A percentile compares a stretch with the other conserved stretches of the same genome.
Evolutionary conservation across 2,329 filamentous ascomycete genomes (phyloP).

Genomic region (Venturiaceae sp.): DNA sequence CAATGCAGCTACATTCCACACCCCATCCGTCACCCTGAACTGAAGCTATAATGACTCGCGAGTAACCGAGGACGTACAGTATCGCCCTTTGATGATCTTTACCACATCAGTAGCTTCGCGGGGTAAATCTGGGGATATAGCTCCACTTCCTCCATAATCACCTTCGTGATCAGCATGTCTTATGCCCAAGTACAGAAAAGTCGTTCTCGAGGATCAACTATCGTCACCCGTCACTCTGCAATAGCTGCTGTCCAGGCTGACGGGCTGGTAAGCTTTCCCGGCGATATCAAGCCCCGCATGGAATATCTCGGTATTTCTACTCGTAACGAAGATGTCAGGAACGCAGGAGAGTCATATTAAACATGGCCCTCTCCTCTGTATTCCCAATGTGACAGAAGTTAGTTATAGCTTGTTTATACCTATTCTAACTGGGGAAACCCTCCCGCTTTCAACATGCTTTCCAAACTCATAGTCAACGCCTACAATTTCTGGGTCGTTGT

Average conservation of each 20-base stretch:
- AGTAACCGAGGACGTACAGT: background rate
- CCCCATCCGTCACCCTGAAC: no score
- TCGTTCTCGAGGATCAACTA: no score
- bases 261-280: background rate
- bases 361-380: no score
- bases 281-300: background rate
- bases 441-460: no score
- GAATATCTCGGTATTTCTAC: no score
- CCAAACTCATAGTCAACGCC: constrained; percentile 7
- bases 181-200: background rate
- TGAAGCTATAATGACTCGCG: background rate
- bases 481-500: constrained; percentile 10
- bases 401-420: no score
- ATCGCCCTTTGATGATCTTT: background rate
- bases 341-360: no score
- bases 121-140: background rate
- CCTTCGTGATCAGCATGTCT: background rate
- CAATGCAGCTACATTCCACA: no score
- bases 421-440: no score
- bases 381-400: no score
- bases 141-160: background rate
- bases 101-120: background rate
- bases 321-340: no score
- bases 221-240: background rate
- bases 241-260: no score